These are phyloP conservation scores for Sporothrix sp. DNA, from an alignment of 2,329 filamentous ascomycete genomes.

Conservation along the genomic window DNA sequence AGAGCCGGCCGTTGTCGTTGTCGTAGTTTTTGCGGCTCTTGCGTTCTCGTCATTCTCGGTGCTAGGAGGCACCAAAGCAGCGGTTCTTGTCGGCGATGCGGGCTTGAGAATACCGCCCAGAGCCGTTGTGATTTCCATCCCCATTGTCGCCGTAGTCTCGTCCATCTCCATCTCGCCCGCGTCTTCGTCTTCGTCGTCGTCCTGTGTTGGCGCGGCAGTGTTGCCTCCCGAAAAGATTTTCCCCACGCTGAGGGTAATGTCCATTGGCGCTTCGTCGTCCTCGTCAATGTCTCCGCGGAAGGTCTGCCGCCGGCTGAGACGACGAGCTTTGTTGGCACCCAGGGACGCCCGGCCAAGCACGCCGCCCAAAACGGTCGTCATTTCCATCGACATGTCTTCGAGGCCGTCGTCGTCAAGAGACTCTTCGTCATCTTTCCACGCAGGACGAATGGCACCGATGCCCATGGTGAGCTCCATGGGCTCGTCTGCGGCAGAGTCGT, in stretches of 20 bases:
- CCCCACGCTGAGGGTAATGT: slow-evolving; percentile 51
- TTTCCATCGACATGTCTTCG: slow-evolving; percentile 71
- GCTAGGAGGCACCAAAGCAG: slow-evolving; percentile 15
- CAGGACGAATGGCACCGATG: slow-evolving; percentile 56
- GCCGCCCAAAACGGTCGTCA: slow-evolving; percentile 56
- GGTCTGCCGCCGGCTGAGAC: slow-evolving; percentile 19
- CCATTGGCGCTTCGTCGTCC: slow-evolving; percentile 33
- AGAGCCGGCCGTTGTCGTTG: slow-evolving; percentile 40
- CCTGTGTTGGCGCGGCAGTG: neutral
- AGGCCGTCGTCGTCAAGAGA: slow-evolving; percentile 34
- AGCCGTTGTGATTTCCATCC: slow-evolving; percentile 59
- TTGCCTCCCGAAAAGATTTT: slow-evolving; percentile 38
- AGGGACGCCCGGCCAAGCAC: slow-evolving; percentile 28
- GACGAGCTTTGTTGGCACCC: slow-evolving; percentile 12
- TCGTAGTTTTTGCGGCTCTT: slow-evolving; percentile 14
- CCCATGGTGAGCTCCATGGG: slow-evolving; percentile 75
- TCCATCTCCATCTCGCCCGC: slow-evolving; percentile 24
- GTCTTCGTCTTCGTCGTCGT: slow-evolving; percentile 21
- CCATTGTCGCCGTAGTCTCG: slow-evolving; percentile 42
- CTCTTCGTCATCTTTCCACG: slow-evolving; percentile 23
- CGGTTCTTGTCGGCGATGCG: slow-evolving; percentile 29
- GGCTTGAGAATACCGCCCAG: slow-evolving; percentile 52
- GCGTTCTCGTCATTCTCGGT: neutral
- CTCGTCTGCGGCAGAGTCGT: slow-evolving; percentile 44
- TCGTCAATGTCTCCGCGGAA: slow-evolving; percentile 19